Evolutionary conservation across 257 asterid genomes (phyloP).

Genomic region (Haberlea rhodopensis): DNA sequence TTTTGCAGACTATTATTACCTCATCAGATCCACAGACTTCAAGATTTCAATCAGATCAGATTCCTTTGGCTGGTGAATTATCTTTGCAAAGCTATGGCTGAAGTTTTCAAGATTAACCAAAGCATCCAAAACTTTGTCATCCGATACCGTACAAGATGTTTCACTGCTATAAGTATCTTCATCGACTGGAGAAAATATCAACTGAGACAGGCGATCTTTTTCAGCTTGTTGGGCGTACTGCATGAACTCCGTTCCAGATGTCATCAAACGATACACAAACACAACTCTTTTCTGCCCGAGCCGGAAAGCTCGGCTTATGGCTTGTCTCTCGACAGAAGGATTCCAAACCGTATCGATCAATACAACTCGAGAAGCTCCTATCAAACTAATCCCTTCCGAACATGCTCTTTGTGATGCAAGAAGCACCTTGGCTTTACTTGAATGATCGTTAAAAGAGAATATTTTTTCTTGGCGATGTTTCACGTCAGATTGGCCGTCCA

Average conservation of each 20-base stretch:
- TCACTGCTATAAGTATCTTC: background rate
- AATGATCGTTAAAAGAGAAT: constrained; percentile 37
- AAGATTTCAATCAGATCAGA: constrained; percentile 34
- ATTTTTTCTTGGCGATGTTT: constrained; percentile 44
- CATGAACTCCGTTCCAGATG: constrained; percentile 42
- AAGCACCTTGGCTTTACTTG: constrained; percentile 50
- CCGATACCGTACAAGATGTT: background rate
- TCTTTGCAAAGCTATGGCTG: constrained; percentile 34
- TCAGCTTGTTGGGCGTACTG: constrained; percentile 33
- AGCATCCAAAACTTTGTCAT: constrained; percentile 41
- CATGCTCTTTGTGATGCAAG: constrained; percentile 59
- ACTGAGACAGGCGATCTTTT: constrained; percentile 44
- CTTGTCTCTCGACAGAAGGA: constrained; percentile 61
- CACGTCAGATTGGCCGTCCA: constrained; percentile 43
- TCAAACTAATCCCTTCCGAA: constrained; percentile 55
- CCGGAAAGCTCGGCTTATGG: constrained; percentile 57
- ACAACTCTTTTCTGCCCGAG: constrained; percentile 54
- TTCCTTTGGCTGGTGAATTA: constrained; percentile 49
- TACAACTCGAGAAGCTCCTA: constrained; percentile 60
- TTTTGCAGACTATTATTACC: background rate
- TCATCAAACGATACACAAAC: constrained; percentile 46
- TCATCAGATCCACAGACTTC: constrained; percentile 19
- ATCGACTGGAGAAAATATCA: constrained; percentile 37
- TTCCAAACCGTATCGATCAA: constrained; percentile 64
- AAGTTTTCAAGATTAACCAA: constrained; percentile 30